Base-by-base conservation (phyloP, 108 stramenopile species). In the Cyclotella kingstonii region DNA sequence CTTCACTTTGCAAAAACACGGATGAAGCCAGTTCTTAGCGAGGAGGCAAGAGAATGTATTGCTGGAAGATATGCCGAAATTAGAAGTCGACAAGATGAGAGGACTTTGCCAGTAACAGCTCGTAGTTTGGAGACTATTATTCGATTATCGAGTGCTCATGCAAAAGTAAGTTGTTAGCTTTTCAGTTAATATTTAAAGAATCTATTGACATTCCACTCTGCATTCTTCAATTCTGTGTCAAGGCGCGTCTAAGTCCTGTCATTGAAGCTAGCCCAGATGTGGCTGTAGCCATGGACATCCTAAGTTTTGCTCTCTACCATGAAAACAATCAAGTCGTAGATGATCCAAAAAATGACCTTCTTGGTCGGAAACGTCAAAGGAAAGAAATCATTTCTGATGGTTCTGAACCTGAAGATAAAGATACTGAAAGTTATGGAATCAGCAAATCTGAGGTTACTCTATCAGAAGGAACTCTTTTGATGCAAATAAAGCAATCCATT, bases 41-140 rank as follows among this genome's bases (percentile, higher is more conserved):
- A 96, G 36, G 97, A 86, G 23, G 95, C 98, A 2, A 54, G 94
- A 5, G 99, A 98, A 34, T 85, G 80, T 60, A 98, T 99, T 47
- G 94, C 96, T n/a, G 88, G 75, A 18, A 76, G 87, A 9, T 99
- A 99, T 79, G 95, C 97, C 12, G 90, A 96, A 55, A 87, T 99
- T 84, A 79, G 99, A 50, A 83, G 90, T 56, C 69, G 92, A 29
- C 89, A 90, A 58, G 94, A 93, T 63, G 92, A 93, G 53, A 74
- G 90, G 21, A 94, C 83, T 36, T 77, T 93, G 34, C 91, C 91
- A 31, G 89, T 99, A 5, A 99, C 99, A 4, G 96, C 99, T 3
- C 97, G 99, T 63, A 91, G 91, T 42, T 73, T 99, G 59, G 99
- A 99, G 80, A 98, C 97, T 19, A 84, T 99, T 25, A 99, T 99